Evolutionary conservation across 169 alveolate genomes (phyloP).

Genomic region (Besnoitia besnoiti): DNA sequence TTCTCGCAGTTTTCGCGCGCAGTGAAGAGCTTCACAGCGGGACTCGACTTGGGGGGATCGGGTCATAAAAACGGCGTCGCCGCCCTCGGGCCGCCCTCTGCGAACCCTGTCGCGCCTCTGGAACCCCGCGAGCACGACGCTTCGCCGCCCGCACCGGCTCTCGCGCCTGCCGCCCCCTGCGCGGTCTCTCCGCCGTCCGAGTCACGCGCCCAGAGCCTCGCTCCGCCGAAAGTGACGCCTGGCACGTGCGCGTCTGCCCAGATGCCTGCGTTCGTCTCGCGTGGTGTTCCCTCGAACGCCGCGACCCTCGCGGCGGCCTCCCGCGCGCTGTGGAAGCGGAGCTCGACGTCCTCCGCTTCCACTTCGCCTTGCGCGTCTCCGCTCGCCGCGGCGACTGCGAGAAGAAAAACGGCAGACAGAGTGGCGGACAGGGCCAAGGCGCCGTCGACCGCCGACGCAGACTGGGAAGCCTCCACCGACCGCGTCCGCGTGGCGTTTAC

Average conservation of each 20-base stretch:
- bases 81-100: neutral
- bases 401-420: no score
- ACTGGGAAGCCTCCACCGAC: slow-evolving; percentile 63
- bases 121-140: neutral
- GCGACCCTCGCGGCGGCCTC: neutral
- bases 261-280: no score
- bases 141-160: neutral
- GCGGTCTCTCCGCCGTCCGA: neutral
- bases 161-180: neutral
- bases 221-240: no score
- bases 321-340: neutral
- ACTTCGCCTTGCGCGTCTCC: neutral
- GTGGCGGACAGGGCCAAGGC: neutral
- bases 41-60: neutral
- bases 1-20: neutral
- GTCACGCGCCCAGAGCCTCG: neutral
- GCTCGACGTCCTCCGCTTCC: neutral
- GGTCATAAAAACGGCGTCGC: no score
- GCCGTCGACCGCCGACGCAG: neutral
- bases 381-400: no score
- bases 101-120: neutral
- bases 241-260: no score
- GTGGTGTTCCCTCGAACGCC: neutral
- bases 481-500: slow-evolving; percentile 55
- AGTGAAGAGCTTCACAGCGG: neutral